phyloP scores from a whole-genome alignment of 176 grass and related monocot genomes.

The Aechmea fasciata region DNA sequence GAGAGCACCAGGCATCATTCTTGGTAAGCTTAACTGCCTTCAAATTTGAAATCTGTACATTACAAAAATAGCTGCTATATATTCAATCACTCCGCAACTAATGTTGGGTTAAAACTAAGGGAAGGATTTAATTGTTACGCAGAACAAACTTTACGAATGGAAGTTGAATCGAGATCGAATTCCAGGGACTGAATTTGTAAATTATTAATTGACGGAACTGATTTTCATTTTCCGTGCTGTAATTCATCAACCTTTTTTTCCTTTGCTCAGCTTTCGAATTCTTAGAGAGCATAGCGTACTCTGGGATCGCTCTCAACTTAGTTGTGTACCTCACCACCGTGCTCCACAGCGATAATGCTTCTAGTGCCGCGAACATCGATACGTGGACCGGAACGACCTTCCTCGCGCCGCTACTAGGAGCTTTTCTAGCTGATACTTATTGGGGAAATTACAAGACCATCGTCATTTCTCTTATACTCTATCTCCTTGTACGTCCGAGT shows the following conservation, averaged over 20 bases:
- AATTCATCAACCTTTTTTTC: neutral
- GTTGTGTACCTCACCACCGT: constrained; percentile 73
- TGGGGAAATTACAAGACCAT: constrained; percentile 89
- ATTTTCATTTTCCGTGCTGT: neutral
- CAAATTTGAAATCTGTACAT: neutral
- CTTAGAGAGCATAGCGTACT: constrained; percentile 72
- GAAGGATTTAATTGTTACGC: neutral
- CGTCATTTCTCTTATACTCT: constrained; percentile 49
- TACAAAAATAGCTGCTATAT: neutral
- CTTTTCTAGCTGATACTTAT: constrained; percentile 74
- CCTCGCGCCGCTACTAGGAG: constrained; percentile 61
- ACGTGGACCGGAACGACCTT: constrained; percentile 80
- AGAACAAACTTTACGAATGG: neutral
- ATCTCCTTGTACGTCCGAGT: constrained; percentile 48
- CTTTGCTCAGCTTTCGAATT: constrained; percentile 54
- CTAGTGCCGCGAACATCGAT: constrained; percentile 67
- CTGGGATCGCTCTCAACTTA: constrained; percentile 68
- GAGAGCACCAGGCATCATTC: constrained; percentile 66
- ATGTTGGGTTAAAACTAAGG: too few species aligned
- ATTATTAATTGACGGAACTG: neutral
- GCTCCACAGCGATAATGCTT: constrained; percentile 66
- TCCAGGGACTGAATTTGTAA: neutral
- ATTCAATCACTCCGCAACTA: too few species aligned
- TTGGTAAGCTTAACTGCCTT: constrained; percentile 34
- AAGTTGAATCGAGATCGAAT: neutral